Evolutionary conservation across 2,329 filamentous ascomycete species (phyloP), one percentile per base, ranked within the genome.

Genomic region (Penicillium occitanis): DNA sequence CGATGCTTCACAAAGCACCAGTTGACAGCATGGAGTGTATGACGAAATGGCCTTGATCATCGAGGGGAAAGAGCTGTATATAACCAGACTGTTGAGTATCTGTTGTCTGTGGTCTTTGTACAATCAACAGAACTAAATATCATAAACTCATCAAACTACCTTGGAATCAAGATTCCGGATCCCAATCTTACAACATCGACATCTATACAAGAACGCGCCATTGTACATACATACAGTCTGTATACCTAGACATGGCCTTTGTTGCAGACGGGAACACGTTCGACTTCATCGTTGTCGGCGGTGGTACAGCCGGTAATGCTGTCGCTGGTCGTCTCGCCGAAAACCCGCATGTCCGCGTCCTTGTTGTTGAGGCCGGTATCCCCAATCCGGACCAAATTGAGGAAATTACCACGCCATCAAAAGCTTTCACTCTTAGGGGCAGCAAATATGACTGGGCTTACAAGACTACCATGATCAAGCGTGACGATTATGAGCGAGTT

Each of bases 381-480:
- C 63, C 61, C 19, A 65, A 85, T 69, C 80, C 85, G 0, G 73
- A 78, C 17, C 75, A 85, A 6, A 73, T 85, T 19, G 77, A 81
- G 7, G 79, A 82, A 28, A 87, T 88, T 72, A 84, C 78, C 5
- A 88, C 86, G 1, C 86, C 86, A 1, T 82, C 84, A 0, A 75
- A 75, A 5, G 86, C 86, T 42, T 84, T 88, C 69, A 80, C 83
- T 7, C 79, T 87, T 0, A 82, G 86, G 17, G 81, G 80, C 44
- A 84, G 83, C 71, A 75, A 86, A 70, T 81, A 87, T 68, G 86
- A 88, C 73, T 88, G 85, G 85, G 78, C 78, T 0, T 89, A 87
- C 76, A 88, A 88, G 76, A 85, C 84, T 0, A 87, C 84, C 37
- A 81, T 88, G 75, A 82, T 88, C 70, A 80, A 86, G 64, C 81